Evolutionary conservation across 768 basidiomycete species (phyloP).

Genomic region (Hypsizygus marmoreus): DNA sequence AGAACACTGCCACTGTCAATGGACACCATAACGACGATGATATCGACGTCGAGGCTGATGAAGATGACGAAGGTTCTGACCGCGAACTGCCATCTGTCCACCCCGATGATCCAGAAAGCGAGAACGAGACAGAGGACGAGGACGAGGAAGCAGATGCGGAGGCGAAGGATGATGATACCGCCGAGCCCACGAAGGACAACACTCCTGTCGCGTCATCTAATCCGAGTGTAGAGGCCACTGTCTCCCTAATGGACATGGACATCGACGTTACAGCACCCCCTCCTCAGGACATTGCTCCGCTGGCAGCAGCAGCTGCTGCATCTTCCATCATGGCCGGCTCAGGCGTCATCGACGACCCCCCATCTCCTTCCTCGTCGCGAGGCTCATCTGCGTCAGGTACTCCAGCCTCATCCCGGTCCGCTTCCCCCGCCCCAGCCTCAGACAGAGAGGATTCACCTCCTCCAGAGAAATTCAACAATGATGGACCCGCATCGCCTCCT

Average conservation of each 20-base stretch:
- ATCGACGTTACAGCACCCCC: constrained; percentile 33
- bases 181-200: constrained; percentile 20
- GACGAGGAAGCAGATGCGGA: constrained; percentile 17
- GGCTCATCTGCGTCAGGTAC: constrained; percentile 29
- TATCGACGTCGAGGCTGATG: constrained; percentile 18
- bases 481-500: too few relatives aligned
- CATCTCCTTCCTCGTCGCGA: constrained; percentile 34
- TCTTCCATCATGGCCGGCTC: constrained; percentile 54
- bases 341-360: constrained; percentile 36
- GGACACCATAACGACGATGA: constrained; percentile 15
- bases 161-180: constrained; percentile 29
- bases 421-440: too few relatives aligned
- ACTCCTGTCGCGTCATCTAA: constrained; percentile 17
- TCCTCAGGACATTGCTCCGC: constrained; percentile 26
- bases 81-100: constrained; percentile 7
- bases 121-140: constrained; percentile 29
- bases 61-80: constrained; percentile 18
- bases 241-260: constrained; percentile 26
- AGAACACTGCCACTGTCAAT: constrained; percentile 6
- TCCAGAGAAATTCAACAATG: constrained; percentile 19
- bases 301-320: constrained; percentile 39
- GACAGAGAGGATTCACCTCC: too few relatives aligned
- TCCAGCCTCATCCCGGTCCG: constrained; percentile 42
- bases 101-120: constrained; percentile 19
- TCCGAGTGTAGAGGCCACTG: constrained; percentile 19